Evolutionary conservation across 148 eudicot genomes (phyloP).

Genomic region (Nyssa sinensis): DNA sequence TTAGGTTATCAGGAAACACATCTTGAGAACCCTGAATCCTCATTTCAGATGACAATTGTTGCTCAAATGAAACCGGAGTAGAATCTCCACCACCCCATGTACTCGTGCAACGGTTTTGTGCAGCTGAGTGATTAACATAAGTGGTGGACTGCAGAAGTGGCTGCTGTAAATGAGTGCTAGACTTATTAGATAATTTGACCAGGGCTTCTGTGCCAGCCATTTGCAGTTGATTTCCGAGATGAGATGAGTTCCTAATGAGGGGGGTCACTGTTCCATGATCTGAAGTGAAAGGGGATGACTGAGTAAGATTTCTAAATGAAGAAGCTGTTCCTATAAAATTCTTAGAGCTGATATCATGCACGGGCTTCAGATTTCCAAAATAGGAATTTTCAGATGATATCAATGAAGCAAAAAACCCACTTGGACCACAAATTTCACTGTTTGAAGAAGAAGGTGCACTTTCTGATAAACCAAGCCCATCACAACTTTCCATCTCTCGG

Average conservation of each 20-base stretch:
- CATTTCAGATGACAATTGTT: conserved; percentile 11
- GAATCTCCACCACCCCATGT: conserved; percentile 25
- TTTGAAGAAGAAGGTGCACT: conserved; percentile 35
- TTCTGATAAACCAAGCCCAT: conserved; percentile 24
- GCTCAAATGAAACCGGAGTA: conserved; percentile 16
- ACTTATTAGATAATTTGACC: neutral
- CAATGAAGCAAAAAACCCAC: conserved; percentile 33
- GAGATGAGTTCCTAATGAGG: neutral
- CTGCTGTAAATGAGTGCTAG: neutral
- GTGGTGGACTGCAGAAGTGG: conserved; percentile 4
- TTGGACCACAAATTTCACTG: conserved; percentile 19
- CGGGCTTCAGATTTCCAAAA: conserved; percentile 2
- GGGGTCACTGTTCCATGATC: neutral
- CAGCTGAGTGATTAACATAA: conserved; percentile 10
- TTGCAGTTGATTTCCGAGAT: conserved; percentile 11
- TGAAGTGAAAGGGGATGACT: conserved; percentile 17
- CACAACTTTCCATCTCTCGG: conserved; percentile 20
- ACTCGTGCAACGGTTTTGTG: conserved; percentile 8
- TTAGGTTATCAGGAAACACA: conserved; percentile 1
- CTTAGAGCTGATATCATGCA: conserved; percentile 1
- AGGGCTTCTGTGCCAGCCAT: conserved; percentile 15
- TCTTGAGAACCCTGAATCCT: neutral
- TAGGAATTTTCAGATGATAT: conserved; percentile 33
- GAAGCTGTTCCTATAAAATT: conserved; percentile 6
- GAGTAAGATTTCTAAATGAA: conserved; percentile 10